Percentiles rank a stretch among this genome's conserved stretches.
phyloP scores from a whole-genome alignment of 345 rosid genomes.

The Murraya koenigii region DNA sequence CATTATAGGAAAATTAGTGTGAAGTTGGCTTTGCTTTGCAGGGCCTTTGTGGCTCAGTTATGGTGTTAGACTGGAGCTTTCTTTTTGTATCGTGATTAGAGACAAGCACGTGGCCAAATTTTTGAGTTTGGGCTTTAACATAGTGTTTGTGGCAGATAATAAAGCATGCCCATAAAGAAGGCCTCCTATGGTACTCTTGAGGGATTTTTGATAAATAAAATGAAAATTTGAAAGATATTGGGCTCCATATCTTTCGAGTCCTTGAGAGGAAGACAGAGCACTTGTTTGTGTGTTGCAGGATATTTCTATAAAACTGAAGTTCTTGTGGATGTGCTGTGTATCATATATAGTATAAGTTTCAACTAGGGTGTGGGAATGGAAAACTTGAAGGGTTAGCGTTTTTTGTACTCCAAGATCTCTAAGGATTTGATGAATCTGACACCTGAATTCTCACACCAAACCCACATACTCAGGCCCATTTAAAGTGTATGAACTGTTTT shows the following conservation, averaged over 20 bases:
- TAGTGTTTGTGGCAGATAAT: neutral
- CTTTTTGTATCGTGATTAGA: neutral
- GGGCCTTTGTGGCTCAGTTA: neutral
- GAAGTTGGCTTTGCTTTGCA: neutral
- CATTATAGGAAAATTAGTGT: neutral
- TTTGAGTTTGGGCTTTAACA: neutral
- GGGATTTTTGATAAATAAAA: neutral
- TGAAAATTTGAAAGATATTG: neutral
- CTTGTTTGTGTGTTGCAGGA: neutral
- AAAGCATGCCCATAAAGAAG: neutral
- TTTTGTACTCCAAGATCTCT: neutral
- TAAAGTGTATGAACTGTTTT: neutral
- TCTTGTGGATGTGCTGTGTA: neutral
- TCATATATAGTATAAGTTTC: neutral
- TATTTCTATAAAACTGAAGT: neutral
- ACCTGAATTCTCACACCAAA: neutral
- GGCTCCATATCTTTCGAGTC: neutral
- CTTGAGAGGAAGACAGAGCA: neutral
- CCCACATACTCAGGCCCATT: neutral
- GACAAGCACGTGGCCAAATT: neutral
- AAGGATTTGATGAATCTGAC: slow-evolving; percentile 1
- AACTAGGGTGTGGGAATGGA: neutral
- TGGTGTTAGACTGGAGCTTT: neutral
- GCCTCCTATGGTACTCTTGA: neutral
- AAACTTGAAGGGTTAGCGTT: neutral